Percentiles rank a stretch among this genome's conserved stretches.
Conservation (phyloP, 1,284 basidiomycete species). For the Malassezia yamatoensis region DNA sequence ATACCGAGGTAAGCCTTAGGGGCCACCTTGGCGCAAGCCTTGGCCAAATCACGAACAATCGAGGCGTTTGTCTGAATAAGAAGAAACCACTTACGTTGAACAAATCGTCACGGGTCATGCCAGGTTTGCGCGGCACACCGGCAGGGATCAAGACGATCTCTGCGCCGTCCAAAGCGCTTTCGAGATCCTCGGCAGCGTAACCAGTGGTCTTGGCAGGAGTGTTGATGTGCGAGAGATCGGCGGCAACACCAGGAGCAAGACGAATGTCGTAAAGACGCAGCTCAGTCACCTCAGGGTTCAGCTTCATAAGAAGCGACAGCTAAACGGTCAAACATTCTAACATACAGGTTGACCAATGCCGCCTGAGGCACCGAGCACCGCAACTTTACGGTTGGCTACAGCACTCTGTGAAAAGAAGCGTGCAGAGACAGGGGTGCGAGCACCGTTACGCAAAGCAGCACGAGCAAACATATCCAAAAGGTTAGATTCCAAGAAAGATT, state of each 20-base stretch:
- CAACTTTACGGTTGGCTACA: constrained; percentile 65
- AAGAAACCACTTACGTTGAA: constrained; percentile 68
- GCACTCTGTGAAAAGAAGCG: constrained; percentile 71
- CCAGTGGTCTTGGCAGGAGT: constrained; percentile 74
- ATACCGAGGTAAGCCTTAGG: constrained; percentile 85
- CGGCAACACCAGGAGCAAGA: constrained; percentile 51
- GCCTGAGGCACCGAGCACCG: constrained; percentile 70
- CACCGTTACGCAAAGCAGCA: constrained; percentile 24
- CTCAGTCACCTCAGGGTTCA: constrained; percentile 68
- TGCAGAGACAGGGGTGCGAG: constrained; percentile 21
- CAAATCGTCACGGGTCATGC: constrained; percentile 93
- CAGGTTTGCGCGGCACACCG: constrained; percentile 55
- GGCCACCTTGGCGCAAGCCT: constrained; percentile 71
- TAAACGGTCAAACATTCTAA: constrained; percentile 2
- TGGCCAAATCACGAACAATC: constrained; percentile 89
- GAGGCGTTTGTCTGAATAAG: constrained; percentile 69
- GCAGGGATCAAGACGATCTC: constrained; percentile 94
- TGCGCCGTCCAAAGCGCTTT: constrained; percentile 70
- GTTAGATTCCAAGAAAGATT: background rate
- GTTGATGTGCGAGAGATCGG: constrained; percentile 64
- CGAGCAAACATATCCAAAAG: constrained; percentile 28
- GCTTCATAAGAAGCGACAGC: constrained; percentile 76
- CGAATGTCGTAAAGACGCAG: constrained; percentile 48
- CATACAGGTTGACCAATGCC: constrained; percentile 66
- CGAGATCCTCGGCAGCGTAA: constrained; percentile 63